Base-by-base conservation (phyloP, 108 stramenopile species). In the Nitzschia sp. region DNA sequence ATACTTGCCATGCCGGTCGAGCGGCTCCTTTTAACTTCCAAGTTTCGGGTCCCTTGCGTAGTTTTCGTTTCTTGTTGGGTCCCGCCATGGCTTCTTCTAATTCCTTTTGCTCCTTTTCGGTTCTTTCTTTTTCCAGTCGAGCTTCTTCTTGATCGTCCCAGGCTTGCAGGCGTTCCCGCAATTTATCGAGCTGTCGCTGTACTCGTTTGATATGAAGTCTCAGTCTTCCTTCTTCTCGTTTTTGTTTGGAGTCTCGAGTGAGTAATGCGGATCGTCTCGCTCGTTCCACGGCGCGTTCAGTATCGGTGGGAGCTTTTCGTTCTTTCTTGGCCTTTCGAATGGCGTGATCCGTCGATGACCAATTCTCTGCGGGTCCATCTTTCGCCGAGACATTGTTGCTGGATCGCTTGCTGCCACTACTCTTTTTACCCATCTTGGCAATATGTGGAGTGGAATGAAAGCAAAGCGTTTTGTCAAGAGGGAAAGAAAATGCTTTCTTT, bases 1-100 rank as follows among this genome's bases (percentile, higher is more conserved):
- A 94, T 0, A 96, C 90, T 77, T 91, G 75, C 74, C 76, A 78
- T 11, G 95, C 95, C 0, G 95, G 93, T 36, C 93, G 79, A 27
- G 95, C 95, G 8, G 95, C 93, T 17, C 95, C 95, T 26, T 84
- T 80, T 31, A 96, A 64, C 77, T 94, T 92, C 95, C 95, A 96
- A 4, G 83, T 85, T 57, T 89, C 88, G 0, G 91, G 94, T 32
- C 91, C 94, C 9, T 72, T 70, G 11, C 94, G 84, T 34, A 69
- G 70, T 68, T 77, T 81, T 46, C 70, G 81, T 49, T 84, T 84
- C 46, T 69, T 80, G n/a, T n/a, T n/a, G 64, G 46, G 26, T 46
- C 28, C 32, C 49, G 8, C 61, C n/a, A 74, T 55, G 51, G 62
- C 60, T 35, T 6, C 55, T 51, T 64, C 80, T 46, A 36, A 55